Conservation (phyloP, 2,329 filamentous ascomycete species). For the Xylaria sp. region DNA sequence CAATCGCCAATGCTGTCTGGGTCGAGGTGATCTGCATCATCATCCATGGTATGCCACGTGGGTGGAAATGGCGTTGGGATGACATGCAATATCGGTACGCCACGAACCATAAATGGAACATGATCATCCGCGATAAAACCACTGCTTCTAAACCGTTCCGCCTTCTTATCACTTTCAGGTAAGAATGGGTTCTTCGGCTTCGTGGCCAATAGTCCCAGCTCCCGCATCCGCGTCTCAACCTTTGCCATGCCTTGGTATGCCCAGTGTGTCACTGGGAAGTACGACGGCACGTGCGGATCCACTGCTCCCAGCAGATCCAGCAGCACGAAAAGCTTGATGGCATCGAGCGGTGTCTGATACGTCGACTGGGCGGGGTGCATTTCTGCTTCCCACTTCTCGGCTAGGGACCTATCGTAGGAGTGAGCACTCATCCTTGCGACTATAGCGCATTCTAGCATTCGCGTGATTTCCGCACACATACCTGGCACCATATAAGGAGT, state of each 20-base stretch:
- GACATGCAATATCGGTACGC: constrained; percentile 87
- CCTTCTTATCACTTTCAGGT: constrained; percentile 62
- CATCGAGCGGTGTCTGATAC: constrained; percentile 74
- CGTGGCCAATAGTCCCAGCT: constrained; percentile 61
- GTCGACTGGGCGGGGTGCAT: constrained; percentile 73
- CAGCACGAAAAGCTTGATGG: constrained; percentile 89
- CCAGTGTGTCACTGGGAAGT: constrained; percentile 92
- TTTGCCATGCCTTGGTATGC: constrained; percentile 79
- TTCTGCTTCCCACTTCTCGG: constrained; percentile 77
- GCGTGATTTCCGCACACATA: constrained; percentile 42
- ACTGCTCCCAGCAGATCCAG: constrained; percentile 82
- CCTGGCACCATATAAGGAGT: constrained; percentile 89
- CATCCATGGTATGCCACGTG: constrained; percentile 86
- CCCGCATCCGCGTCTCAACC: constrained; percentile 75
- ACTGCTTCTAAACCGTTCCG: constrained; percentile 52
- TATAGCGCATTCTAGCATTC: background rate
- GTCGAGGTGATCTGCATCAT: constrained; percentile 86
- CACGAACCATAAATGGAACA: constrained; percentile 83
- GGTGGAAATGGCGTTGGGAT: constrained; percentile 82
- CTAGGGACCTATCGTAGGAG: constrained; percentile 62
- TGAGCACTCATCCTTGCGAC: background rate
- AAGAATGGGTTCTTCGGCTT: constrained; percentile 64
- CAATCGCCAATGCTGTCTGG: constrained; percentile 82
- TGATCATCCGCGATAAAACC: constrained; percentile 81
- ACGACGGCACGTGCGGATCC: constrained; percentile 76